Percentiles rank a stretch among this genome's conserved stretches.
phyloP scores from a whole-genome alignment of 805 yeast species.

The Jamesozyma jinghongensis region DNA sequence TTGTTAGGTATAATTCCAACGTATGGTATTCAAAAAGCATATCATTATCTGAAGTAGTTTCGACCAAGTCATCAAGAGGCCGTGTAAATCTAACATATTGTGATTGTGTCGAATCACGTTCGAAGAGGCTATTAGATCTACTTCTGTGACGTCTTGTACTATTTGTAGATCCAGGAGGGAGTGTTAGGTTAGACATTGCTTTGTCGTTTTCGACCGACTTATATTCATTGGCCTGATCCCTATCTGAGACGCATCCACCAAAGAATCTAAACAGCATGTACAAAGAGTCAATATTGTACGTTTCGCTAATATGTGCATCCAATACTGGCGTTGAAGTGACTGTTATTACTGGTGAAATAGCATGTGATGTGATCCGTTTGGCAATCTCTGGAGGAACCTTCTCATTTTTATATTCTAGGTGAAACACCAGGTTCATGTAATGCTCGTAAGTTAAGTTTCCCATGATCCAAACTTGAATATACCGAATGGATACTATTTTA shows the following conservation, averaged over 20 bases:
- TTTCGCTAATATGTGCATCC: conserved; percentile 22
- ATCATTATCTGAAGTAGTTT: conserved; percentile 21
- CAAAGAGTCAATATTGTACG: conserved; percentile 22
- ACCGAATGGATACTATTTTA: too few species aligned
- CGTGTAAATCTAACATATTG: conserved; percentile 44
- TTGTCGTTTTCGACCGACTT: background rate
- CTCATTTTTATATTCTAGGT: conserved; percentile 20
- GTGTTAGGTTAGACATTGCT: background rate
- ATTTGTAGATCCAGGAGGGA: background rate
- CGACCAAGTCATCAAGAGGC: conserved; percentile 31
- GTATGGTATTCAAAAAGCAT: conserved; percentile 31
- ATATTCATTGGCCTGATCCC: conserved; percentile 26
- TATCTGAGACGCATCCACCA: conserved; percentile 29
- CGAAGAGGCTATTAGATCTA: conserved; percentile 27
- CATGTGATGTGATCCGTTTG: conserved; percentile 25
- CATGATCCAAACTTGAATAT: too few species aligned
- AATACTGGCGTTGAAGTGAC: conserved; percentile 24
- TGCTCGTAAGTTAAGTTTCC: conserved; percentile 9
- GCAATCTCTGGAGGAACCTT: conserved; percentile 27
- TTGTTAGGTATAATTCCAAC: conserved; percentile 30
- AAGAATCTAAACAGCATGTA: conserved; percentile 26
- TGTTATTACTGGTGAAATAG: conserved; percentile 29
- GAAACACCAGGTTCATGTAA: conserved; percentile 24
- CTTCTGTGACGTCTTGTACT: conserved; percentile 12
- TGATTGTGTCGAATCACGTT: conserved; percentile 26